phyloP scores from a whole-genome alignment of 345 rosid genomes.

The Clarkia xantiana region DNA sequence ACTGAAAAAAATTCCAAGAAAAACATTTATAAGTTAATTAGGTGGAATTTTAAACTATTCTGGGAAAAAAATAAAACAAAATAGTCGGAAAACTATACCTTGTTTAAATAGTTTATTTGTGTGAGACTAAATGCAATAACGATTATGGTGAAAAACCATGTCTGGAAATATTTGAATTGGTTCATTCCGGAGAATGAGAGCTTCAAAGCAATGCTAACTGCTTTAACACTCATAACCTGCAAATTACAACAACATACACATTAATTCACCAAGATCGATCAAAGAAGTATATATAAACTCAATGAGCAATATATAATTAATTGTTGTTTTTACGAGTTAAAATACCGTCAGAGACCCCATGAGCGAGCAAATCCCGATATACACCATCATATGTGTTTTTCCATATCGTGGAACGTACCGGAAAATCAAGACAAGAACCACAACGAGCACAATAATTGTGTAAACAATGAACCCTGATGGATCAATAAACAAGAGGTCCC shows the following conservation, averaged over 20 bases:
- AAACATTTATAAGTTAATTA: too few species aligned
- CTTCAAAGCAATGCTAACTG: constrained; percentile 68
- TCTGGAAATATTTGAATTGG: constrained; percentile 50
- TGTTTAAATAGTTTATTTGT: constrained; percentile 80
- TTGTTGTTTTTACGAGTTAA: too few species aligned
- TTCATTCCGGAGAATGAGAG: constrained; percentile 53
- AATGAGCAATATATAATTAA: too few species aligned
- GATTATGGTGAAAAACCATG: constrained; percentile 56
- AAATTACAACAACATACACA: neutral
- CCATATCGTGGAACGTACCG: constrained; percentile 61
- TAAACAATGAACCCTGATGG: constrained; percentile 62
- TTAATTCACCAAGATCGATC: too few species aligned
- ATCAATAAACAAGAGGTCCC: neutral
- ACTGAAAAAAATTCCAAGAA: too few species aligned
- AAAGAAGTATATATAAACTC: neutral
- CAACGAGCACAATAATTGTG: constrained; percentile 22
- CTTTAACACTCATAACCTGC: constrained; percentile 83
- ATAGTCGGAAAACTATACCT: constrained; percentile 46
- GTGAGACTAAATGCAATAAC: constrained; percentile 43
- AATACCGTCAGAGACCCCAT: constrained; percentile 96
- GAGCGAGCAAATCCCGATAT: constrained; percentile 85
- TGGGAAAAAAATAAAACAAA: too few species aligned
- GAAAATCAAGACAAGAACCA: constrained; percentile 45
- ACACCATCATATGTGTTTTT: constrained; percentile 56
- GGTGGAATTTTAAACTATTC: too few species aligned